Evolutionary conservation across 495 filamentous ascomycete species (phyloP), one percentile per base, ranked within the genome.

Genomic region (Tetracladium setigerum): DNA sequence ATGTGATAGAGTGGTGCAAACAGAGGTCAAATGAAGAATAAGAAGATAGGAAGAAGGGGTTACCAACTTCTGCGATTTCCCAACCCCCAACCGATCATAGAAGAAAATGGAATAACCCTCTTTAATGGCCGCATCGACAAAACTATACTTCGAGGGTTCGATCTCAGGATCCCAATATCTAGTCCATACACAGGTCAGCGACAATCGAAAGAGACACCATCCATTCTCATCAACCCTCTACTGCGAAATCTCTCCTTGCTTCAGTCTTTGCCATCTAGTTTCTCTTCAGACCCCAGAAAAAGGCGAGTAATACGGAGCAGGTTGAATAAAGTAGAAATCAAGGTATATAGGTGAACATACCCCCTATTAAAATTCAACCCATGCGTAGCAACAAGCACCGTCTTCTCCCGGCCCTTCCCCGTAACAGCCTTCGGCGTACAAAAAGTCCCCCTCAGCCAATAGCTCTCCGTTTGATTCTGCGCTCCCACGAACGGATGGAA

Each of bases 111-210:
- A 69, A 53, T 72, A 81, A 7, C 71, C 72, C 31, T 61, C 38
- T 19, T 66, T 63, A 35, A 79, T 62, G 5, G 70, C 78, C 16
- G 63, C 65, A 45, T 77, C 67, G 34, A 76, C 62, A 51, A 79
- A 81, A 59, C 69, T 74, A 56, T 77, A 76, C 18, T 69, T 71
- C 49, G 62, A 70, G 48, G 72, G 68, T 58, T 75, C 62, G 61
- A 67, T 71, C 13, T 67, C 56, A 2, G 73, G 61, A 47, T 82
- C 75, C 79, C 79, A 82, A 56, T 82, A 82, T 2, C 71, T 77
- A 33, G 19, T 32, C 15, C 5, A n/a, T n/a, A n/a, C 7, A 17
- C 19, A 24, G 16, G 33, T 44, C 32, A 38, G 31, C 12, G 12
- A 17, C 4, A 38, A 31, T 2, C 2, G 27, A 11, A 38, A 16